A percentile compares a stretch with the other conserved stretches of the same genome.
Conservation (phyloP, 1,139 yeast species). For the Pneumocystis sp. region DNA sequence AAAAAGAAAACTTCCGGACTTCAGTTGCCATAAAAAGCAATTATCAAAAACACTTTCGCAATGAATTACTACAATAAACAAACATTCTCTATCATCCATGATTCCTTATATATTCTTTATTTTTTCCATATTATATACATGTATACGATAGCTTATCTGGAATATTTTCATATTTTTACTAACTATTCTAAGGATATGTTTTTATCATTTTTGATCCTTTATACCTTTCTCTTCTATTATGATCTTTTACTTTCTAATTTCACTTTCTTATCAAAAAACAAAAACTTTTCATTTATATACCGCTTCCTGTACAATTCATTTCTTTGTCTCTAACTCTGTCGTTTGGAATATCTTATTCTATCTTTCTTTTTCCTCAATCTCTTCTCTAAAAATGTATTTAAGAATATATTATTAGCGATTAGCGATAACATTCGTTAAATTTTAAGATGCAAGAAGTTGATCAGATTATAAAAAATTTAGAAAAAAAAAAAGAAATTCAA, state of each 20-base stretch:
- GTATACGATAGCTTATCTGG: not conserved
- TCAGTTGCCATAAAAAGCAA: conserved; percentile 68
- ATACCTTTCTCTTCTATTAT: too few species aligned
- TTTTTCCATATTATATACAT: not conserved
- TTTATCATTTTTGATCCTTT: too few species aligned
- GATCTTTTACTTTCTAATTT: too few species aligned
- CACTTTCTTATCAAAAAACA: too few species aligned
- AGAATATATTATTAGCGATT: not conserved
- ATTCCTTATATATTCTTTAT: not conserved
- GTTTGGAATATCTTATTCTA: too few species aligned
- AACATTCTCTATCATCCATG: not conserved
- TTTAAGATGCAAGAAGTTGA: not conserved
- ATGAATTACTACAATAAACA: not conserved
- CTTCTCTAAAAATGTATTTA: too few species aligned
- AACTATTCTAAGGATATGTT: too few species aligned
- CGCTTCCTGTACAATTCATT: too few species aligned
- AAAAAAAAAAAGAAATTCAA: not conserved
- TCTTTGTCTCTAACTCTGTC: too few species aligned
- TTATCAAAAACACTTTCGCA: conserved; percentile 35
- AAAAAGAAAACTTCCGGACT: conserved; percentile 50
- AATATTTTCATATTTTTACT: too few species aligned
- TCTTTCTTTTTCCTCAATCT: too few species aligned
- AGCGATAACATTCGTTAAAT: not conserved
- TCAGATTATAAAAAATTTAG: not conserved
- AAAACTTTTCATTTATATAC: too few species aligned